Conservation (phyloP, 164 flowering plant species). For the Protea cynaroides region DNA sequence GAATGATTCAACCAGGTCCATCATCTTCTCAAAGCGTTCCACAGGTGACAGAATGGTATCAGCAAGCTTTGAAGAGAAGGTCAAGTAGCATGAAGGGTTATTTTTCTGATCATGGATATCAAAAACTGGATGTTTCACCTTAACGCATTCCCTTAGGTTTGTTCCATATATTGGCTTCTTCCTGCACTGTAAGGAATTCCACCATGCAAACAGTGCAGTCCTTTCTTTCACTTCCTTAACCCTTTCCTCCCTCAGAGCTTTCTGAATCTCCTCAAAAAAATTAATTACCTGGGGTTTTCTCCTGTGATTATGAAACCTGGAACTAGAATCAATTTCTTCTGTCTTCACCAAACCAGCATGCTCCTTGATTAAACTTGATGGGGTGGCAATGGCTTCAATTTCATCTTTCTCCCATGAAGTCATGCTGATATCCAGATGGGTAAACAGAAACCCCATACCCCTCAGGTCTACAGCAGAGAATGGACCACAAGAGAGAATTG, state of each 20-base stretch:
- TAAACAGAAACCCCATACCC: conserved; percentile 68
- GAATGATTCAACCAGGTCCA: conserved; percentile 70
- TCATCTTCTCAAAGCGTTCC: conserved; percentile 65
- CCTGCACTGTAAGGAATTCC: conserved; percentile 88
- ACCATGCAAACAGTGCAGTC: conserved; percentile 89
- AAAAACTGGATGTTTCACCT: conserved; percentile 55
- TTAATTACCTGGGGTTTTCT: conserved; percentile 42
- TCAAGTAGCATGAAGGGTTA: conserved; percentile 42
- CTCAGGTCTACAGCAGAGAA: conserved; percentile 57
- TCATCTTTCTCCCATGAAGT: conserved; percentile 92
- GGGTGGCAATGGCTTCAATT: conserved; percentile 61
- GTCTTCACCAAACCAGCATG: conserved; percentile 16
- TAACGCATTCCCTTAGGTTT: conserved; percentile 53
- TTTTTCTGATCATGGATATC: conserved; percentile 48
- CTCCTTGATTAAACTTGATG: conserved; percentile 51
- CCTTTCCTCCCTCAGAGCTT: conserved; percentile 71
- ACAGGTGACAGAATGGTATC: conserved; percentile 75
- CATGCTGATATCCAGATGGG: conserved; percentile 79
- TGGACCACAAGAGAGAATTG: conserved; percentile 44
- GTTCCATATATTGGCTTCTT: conserved; percentile 76
- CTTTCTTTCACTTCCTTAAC: conserved; percentile 60
- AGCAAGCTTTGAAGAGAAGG: conserved; percentile 72
- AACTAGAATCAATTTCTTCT: conserved; percentile 21
- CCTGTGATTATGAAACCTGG: conserved; percentile 10
- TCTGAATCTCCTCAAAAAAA: conserved; percentile 80